A percentile compares a stretch with the other conserved stretches of the same genome.
phyloP scores from a whole-genome alignment of 345 rosid species.

The Heritiera fomes region DNA sequence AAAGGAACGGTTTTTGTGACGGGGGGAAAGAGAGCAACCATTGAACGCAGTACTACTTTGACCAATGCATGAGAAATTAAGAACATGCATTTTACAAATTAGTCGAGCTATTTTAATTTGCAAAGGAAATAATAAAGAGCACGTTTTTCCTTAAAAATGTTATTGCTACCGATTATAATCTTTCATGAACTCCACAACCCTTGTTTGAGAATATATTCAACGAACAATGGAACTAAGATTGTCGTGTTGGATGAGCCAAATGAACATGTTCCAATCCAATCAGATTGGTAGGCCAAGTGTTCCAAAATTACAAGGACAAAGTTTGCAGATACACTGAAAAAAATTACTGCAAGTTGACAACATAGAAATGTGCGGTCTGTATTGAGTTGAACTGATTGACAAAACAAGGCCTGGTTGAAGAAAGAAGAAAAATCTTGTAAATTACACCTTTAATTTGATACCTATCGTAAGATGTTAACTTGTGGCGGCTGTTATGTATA shows the following conservation, averaged over 20 bases:
- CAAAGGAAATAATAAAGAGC: no score
- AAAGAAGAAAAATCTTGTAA: constrained; percentile 3
- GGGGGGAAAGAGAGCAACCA: constrained; percentile 5
- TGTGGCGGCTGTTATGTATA: constrained; percentile 27
- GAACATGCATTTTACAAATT: background rate
- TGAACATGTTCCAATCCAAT: constrained; percentile 6
- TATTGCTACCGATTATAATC: no score
- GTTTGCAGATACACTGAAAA: background rate
- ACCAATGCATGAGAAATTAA: background rate
- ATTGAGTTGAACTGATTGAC: background rate
- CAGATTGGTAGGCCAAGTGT: no score
- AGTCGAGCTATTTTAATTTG: background rate
- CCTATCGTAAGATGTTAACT: constrained; percentile 38
- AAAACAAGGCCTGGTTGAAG: background rate
- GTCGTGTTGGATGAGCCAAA: background rate
- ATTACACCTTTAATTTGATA: constrained; percentile 24
- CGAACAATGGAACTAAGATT: constrained; percentile 11
- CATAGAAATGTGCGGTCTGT: background rate
- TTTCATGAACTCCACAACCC: background rate
- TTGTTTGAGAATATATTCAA: background rate
- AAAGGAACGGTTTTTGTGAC: background rate
- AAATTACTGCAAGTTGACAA: background rate
- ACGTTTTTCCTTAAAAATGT: no score
- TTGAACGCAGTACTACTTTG: background rate
- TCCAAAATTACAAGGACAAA: background rate